These are phyloP conservation scores for Fusarium globosum DNA, from an alignment of 2,329 filamentous ascomycete species.

Conservation along the genomic window DNA sequence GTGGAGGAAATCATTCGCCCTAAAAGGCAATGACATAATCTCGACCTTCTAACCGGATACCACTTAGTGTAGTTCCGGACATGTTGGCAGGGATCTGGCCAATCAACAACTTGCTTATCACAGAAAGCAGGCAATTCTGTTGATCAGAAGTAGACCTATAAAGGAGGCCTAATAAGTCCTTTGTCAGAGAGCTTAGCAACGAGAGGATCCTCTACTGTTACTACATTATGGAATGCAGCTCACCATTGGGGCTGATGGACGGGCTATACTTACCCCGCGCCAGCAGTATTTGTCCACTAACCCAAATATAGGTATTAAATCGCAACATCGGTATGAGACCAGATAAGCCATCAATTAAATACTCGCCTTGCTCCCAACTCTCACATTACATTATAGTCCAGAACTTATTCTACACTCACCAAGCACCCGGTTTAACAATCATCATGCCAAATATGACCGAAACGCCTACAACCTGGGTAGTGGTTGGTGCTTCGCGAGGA, in stretches of 20 bases:
- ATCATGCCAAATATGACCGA: not conserved
- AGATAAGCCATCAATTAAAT: not conserved
- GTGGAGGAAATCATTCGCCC: not conserved
- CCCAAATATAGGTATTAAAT: not conserved
- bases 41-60: fast-evolving
- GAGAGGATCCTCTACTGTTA: fast-evolving
- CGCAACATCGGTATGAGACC: fast-evolving
- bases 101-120: not conserved
- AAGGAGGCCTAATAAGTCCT: no score
- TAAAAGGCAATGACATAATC: not conserved
- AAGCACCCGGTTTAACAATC: no score
- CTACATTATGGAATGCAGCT: not conserved
- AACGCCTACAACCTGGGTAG: not conserved
- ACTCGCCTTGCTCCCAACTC: not conserved
- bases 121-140: no score
- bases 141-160: no score
- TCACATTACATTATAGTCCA: fast-evolving
- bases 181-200: no score
- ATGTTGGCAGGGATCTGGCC: not conserved
- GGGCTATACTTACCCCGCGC: not conserved
- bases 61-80: fast-evolving
- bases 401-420: fast-evolving
- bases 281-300: not conserved
- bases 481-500: not conserved
- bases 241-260: not conserved